A percentile compares a stretch with the other conserved stretches of the same genome.
Conservation (phyloP, 768 basidiomycete species). For the Amanita jacksonii region DNA sequence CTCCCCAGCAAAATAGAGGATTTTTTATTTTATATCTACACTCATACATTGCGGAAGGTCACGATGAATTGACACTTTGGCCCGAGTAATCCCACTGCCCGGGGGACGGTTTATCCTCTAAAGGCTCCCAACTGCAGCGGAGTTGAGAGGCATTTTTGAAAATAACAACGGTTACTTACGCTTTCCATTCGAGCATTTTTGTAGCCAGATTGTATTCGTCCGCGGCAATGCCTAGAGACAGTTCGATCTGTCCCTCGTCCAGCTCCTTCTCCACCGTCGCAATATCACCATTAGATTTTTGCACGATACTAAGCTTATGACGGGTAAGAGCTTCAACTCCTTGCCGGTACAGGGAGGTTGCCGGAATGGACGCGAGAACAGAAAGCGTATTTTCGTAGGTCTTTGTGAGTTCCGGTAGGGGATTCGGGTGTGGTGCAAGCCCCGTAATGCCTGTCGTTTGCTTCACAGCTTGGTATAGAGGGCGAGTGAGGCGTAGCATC, state of each 20-base stretch:
- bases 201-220: conserved; percentile 70
- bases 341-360: conserved; percentile 82
- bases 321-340: conserved; percentile 79
- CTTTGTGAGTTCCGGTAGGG: conserved; percentile 65
- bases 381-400: conserved; percentile 75
- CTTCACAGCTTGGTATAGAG: conserved; percentile 61
- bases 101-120: conserved; percentile 69
- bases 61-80: conserved; percentile 32
- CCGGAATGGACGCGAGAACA: conserved; percentile 61
- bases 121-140: conserved; percentile 69
- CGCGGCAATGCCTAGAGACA: conserved; percentile 71
- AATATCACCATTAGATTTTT: conserved; percentile 59
- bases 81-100: conserved; percentile 88
- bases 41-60: too few species aligned
- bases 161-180: conserved; percentile 45
- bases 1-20: too few species aligned
- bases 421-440: conserved; percentile 74
- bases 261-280: conserved; percentile 61
- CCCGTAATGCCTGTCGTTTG: conserved; percentile 82
- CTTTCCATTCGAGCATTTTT: conserved; percentile 93
- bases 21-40: too few species aligned
- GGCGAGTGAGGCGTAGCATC: conserved; percentile 75
- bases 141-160: conserved; percentile 2
- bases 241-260: conserved; percentile 82
- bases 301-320: conserved; percentile 66